Evolutionary conservation across 2,329 filamentous ascomycete species (phyloP).

Genomic region (Hypoxylon sp.): DNA sequence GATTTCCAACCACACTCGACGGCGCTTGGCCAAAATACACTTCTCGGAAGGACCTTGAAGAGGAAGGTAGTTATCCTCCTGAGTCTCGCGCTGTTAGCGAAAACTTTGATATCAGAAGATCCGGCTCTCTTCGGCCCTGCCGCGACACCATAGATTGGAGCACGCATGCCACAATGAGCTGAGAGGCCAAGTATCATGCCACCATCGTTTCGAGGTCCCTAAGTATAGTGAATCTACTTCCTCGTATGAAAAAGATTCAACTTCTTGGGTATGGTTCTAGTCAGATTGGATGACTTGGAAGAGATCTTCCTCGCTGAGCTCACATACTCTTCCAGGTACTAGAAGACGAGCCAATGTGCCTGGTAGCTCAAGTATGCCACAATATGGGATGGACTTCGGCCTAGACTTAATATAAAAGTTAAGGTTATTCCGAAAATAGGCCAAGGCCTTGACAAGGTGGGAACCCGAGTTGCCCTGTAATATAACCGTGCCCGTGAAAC

Average conservation of each 20-base stretch:
- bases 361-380: constrained; percentile 15
- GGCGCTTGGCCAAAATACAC: constrained; percentile 25
- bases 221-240: not conserved
- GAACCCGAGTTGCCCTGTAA: constrained; percentile 29
- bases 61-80: constrained; percentile 45
- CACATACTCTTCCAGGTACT: not conserved
- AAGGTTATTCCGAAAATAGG: constrained; percentile 45
- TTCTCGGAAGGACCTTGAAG: constrained; percentile 44
- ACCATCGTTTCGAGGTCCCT: not conserved
- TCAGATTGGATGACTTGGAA: constrained; percentile 6
- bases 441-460: constrained; percentile 13
- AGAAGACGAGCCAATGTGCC: not conserved
- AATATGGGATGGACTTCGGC: constrained; percentile 23
- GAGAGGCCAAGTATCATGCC: constrained; percentile 10
- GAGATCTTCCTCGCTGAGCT: not conserved
- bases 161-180: constrained; percentile 7
- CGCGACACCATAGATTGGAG: constrained; percentile 11
- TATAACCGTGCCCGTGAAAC: constrained; percentile 40
- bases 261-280: not conserved
- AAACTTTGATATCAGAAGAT: constrained; percentile 27
- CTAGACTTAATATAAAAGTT: constrained; percentile 39
- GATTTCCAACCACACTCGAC: constrained; percentile 27
- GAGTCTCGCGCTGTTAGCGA: constrained; percentile 23
- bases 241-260: not conserved
- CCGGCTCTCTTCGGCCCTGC: constrained; percentile 27